Conservation (phyloP, 73 alveolate genomes). For the Tetrahymena malaccensis region DNA sequence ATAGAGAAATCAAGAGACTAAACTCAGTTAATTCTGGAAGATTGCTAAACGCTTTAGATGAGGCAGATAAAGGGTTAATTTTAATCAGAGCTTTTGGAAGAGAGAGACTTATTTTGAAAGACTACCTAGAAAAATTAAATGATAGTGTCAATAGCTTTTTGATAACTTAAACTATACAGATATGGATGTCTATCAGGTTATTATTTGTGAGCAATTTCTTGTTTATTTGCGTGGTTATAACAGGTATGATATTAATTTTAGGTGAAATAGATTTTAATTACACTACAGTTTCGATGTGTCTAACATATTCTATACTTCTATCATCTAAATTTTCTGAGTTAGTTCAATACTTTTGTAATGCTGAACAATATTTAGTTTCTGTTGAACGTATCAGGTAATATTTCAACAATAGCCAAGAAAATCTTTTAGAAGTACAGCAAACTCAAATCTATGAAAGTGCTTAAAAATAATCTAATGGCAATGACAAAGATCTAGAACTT, state of each 20-base stretch:
- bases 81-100: constrained; percentile 19
- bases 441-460: no score
- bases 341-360: constrained; percentile 1
- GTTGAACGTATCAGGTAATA: constrained; percentile 30
- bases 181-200: constrained; percentile 19
- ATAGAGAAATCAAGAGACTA: constrained; percentile 33
- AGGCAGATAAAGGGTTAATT: constrained; percentile 7
- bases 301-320: constrained; percentile 18
- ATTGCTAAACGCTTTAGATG: neutral
- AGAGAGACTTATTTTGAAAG: neutral
- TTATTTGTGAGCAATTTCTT: constrained; percentile 10
- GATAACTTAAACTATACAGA: constrained; percentile 1
- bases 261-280: neutral
- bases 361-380: constrained; percentile 13
- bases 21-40: constrained; percentile 25
- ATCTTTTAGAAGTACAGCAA: no score
- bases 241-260: neutral
- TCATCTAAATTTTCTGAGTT: constrained; percentile 15
- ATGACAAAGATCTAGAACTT: no score
- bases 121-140: neutral
- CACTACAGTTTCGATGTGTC: constrained; percentile 19
- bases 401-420: constrained; percentile 2
- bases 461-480: no score
- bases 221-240: constrained; percentile 4
- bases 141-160: constrained; percentile 4